Evolutionary conservation across 1,284 basidiomycete species (phyloP).

Genomic region (Baeospora myosura): DNA sequence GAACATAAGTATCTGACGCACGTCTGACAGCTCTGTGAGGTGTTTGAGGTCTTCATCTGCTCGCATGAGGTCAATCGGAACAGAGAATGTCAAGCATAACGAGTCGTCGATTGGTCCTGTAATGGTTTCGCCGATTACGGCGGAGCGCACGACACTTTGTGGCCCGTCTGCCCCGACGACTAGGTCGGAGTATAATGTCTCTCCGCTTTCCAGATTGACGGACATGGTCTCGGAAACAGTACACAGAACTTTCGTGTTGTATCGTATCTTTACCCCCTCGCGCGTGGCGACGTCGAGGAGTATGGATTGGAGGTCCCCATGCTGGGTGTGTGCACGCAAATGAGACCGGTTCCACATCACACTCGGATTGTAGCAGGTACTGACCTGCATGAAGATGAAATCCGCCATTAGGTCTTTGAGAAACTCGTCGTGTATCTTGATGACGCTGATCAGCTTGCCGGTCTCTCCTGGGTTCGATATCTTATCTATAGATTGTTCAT

Average conservation of each 20-base stretch:
- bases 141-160: constrained; percentile 43
- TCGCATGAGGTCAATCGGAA: constrained; percentile 26
- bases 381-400: constrained; percentile 29
- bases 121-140: constrained; percentile 25
- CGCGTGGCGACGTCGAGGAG: constrained; percentile 41
- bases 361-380: too few species aligned
- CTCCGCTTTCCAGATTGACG: constrained; percentile 33
- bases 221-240: constrained; percentile 33
- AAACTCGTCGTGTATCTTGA: constrained; percentile 31
- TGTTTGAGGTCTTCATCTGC: constrained; percentile 29
- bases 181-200: constrained; percentile 35
- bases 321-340: too few species aligned
- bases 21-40: constrained; percentile 23
- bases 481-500: too few species aligned
- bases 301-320: constrained; percentile 49
- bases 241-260: constrained; percentile 34
- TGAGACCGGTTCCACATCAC: too few species aligned
- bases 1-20: constrained; percentile 15
- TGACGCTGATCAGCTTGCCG: constrained; percentile 27
- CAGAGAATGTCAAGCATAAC: constrained; percentile 25
- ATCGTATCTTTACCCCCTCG: constrained; percentile 40
- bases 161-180: constrained; percentile 51
- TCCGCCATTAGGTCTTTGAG: constrained; percentile 29
- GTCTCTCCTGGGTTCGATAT: constrained; percentile 20
- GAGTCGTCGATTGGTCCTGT: neutral